A percentile compares a stretch with the other conserved stretches of the same genome.
Conservation (phyloP, 2,329 filamentous ascomycete species). For the Tolypocladium ovalisporum region DNA sequence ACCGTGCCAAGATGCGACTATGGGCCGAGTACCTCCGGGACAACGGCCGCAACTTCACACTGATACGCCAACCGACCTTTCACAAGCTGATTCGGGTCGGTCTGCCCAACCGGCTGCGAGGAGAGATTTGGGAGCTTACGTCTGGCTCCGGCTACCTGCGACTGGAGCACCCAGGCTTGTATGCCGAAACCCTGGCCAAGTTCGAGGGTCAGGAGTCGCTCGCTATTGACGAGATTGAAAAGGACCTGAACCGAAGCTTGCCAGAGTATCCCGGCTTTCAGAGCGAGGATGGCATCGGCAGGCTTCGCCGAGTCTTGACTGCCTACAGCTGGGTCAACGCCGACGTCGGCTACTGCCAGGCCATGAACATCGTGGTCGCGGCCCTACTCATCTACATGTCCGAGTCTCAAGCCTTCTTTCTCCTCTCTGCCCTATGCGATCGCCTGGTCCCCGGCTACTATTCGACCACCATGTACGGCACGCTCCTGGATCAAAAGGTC, state of each 20-base stretch:
- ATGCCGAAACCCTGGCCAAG: conserved; percentile 72
- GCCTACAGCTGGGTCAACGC: conserved; percentile 96
- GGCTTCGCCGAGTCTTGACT: conserved; percentile 80
- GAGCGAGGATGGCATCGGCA: conserved; percentile 85
- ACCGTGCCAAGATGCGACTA: conserved; percentile 91
- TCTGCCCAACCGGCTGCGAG: conserved; percentile 81
- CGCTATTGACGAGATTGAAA: conserved; percentile 98
- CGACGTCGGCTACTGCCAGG: conserved; percentile 96
- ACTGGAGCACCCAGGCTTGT: conserved; percentile 75
- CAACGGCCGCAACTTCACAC: conserved; percentile 83
- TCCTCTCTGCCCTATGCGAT: conserved; percentile 85
- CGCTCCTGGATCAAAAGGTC: conserved; percentile 88
- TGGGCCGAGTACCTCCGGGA: conserved; percentile 96
- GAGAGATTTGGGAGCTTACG: conserved; percentile 92
- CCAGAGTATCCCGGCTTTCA: conserved; percentile 98
- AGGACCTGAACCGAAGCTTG: conserved; percentile 90
- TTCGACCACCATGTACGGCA: conserved; percentile 98
- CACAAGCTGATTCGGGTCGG: conserved; percentile 96
- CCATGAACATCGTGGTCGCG: conserved; percentile 98
- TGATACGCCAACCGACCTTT: conserved; percentile 92
- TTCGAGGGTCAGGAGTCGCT: conserved; percentile 79
- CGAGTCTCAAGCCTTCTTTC: conserved; percentile 88
- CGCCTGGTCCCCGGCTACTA: conserved; percentile 93
- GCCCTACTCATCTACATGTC: conserved; percentile 99
- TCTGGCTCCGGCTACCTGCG: conserved; percentile 85